Evolutionary conservation across 176 grass and related monocot genomes (phyloP), one percentile per base, ranked within the genome.

Genomic region (Lolium multiflorum): DNA sequence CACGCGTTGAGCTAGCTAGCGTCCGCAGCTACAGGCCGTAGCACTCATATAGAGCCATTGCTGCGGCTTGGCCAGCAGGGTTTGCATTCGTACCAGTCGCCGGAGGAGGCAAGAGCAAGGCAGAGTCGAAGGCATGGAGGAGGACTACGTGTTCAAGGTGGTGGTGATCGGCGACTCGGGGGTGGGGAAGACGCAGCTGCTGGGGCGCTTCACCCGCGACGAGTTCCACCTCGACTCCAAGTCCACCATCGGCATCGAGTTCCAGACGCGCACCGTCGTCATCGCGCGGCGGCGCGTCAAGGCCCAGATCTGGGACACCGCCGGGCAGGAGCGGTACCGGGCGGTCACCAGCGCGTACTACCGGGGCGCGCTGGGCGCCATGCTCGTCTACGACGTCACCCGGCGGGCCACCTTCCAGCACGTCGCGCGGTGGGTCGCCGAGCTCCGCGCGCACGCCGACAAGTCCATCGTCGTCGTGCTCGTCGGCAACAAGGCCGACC

Each of bases 321-420:
- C 92, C 4, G 92, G 92, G 3, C 92, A 93, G 67, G 87, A 92
- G 84, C 62, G 81, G 41, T 96, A 97, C 80, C 61, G 95, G 60
- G 95, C 95, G 28, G 91, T 98, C 26, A 98, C 95, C n/a, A 89
- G 89, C 79, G 93, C 95, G 14, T 98, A 98, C 81, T 95, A 98
- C 87, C 89, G 93, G 3, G 95, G 95, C 58, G 95, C 95, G 2
- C 89, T 97, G 0, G 91, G 93, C 2, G 95, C 95, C 12, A 93
- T 90, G 93, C 85, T 98, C 15, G 95, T 95, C n/a, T 98, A 98
- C 76, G 95, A 98, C 91, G 67, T 98, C 71, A 92, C 95, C 51
- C 77, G 72, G 38, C 80, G 88, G 21, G 70, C 17, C 78, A 85
- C 80, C 18, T 98, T 95, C 73, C 73, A 81, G 6, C 89, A 93